Evolutionary conservation across 768 basidiomycete genomes (phyloP), one percentile per base, ranked within the genome.

Genomic region (Megacollybia marginata): DNA sequence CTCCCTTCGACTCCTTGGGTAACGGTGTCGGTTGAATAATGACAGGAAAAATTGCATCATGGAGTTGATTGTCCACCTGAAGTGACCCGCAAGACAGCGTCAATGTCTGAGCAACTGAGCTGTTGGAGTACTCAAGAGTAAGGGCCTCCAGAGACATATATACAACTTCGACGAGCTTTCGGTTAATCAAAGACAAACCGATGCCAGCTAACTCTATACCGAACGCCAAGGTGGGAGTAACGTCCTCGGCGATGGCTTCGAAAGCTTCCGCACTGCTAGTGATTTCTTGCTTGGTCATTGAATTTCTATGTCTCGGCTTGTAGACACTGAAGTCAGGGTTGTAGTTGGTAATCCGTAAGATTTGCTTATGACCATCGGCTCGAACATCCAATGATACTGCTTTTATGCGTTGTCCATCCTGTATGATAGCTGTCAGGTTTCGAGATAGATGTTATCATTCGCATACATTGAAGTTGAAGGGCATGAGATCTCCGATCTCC

Each of bases 51-150:
- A 94, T 62, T 15, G 92, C 94, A 51, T 98, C 96, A 52, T 98
- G 95, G 11, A 99, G 78, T 62, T 99, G 96, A 61, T 98, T 99
- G 69, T 99, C 96, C 52, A 98, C 78, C 63, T 98, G 94, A 10
- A 99, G 74, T 57, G 76, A 83, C n/a, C 88, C 90, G 60, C 86
- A 88, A 8, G 85, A 80, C 33, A 98, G 35, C 44, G 80, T 89
- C 48, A 93, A 72, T 1, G 88, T 79, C 58, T 94, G 91, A 5
- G 90, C 85, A 34, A 85, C 74, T 1, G 78, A 68, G 59, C 85
- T 94, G 59, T 88, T 79, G 38, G 75, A 79, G 65, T 94, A 98
- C 57, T 92, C 89, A 52, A 97, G 76, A 57, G 86, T 85, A 49
- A 98, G 72, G 12, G 77, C 71, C 42, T 87, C 82, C 55, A 90